Evolutionary conservation across 306 rosid genomes (phyloP).

Genomic region (Dryas octopetala): DNA sequence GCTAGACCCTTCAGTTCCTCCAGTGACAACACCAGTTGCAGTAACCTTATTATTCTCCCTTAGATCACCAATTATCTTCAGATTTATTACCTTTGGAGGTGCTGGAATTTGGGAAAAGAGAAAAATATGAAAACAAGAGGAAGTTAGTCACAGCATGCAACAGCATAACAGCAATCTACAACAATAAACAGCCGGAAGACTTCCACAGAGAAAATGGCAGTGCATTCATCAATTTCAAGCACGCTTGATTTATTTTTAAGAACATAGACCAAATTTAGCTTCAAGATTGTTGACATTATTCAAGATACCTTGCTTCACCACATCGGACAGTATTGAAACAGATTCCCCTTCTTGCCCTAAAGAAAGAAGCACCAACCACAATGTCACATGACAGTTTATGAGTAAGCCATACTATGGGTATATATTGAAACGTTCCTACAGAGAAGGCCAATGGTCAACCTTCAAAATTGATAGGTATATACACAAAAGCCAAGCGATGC

Average conservation of each 20-base stretch:
- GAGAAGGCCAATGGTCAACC: slow-evolving; percentile 45
- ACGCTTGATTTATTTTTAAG: not conserved
- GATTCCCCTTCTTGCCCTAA: slow-evolving; percentile 94
- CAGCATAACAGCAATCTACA: not conserved
- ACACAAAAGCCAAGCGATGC: slow-evolving; percentile 62
- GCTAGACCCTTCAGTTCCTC: slow-evolving; percentile 93
- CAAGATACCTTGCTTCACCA: slow-evolving; percentile 80
- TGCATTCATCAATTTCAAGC: not conserved
- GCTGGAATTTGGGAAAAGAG: slow-evolving; percentile 58
- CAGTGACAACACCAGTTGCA: slow-evolving; percentile 76
- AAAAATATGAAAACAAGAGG: slow-evolving; percentile 16
- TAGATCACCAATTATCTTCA: slow-evolving; percentile 78
- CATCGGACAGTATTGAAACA: slow-evolving; percentile 52
- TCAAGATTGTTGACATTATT: slow-evolving; percentile 28
- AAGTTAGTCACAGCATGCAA: slow-evolving; percentile 15
- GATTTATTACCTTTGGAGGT: slow-evolving; percentile 77
- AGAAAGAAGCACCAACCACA: slow-evolving; percentile 27
- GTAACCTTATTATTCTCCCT: slow-evolving; percentile 85
- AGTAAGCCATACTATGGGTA: slow-evolving; percentile 22
- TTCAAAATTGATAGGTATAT: slow-evolving; percentile 87
- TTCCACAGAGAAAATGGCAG: not conserved
- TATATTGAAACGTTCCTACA: slow-evolving; percentile 18
- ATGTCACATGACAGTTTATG: slow-evolving; percentile 14
- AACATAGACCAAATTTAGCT: slow-evolving; percentile 8
- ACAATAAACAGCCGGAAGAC: not conserved